These are phyloP conservation scores for Aspergillus sparsus DNA, from an alignment of 495 filamentous ascomycete genomes.

Conservation along the genomic window DNA sequence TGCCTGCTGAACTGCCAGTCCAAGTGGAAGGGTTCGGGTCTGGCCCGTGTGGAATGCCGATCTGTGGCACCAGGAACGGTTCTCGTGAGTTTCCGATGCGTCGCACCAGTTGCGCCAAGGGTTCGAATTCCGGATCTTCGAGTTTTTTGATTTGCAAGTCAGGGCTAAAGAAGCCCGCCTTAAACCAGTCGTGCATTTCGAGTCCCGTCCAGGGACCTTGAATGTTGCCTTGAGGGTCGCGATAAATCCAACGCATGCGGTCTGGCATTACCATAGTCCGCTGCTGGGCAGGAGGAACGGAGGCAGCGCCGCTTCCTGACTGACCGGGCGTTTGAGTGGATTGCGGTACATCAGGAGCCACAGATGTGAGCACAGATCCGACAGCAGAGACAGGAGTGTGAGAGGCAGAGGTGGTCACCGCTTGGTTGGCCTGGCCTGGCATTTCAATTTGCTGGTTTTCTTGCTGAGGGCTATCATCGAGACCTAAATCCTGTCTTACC, in stretches of 20 bases:
- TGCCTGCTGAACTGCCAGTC: slow-evolving; percentile 47
- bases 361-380: slow-evolving; percentile 41
- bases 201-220: slow-evolving; percentile 95
- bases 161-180: slow-evolving; percentile 93
- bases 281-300: slow-evolving; percentile 71
- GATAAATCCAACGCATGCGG: slow-evolving; percentile 97
- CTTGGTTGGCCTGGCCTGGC: slow-evolving; percentile 30
- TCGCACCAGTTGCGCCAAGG: slow-evolving; percentile 89
- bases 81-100: slow-evolving; percentile 97
- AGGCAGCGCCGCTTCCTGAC: slow-evolving; percentile 32
- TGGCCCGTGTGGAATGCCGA: slow-evolving; percentile 85
- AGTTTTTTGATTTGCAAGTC: slow-evolving; percentile 92
- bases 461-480: slow-evolving; percentile 43
- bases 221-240: slow-evolving; percentile 85
- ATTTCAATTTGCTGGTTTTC: slow-evolving; percentile 30
- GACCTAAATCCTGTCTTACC: slow-evolving; percentile 52
- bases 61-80: slow-evolving; percentile 95
- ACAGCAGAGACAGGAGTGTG: slow-evolving; percentile 47
- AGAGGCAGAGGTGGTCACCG: slow-evolving; percentile 40
- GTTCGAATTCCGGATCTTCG: slow-evolving; percentile 92
- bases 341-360: slow-evolving; percentile 35
- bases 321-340: slow-evolving; percentile 36
- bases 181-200: slow-evolving; percentile 99
- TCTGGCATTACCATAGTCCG: slow-evolving; percentile 99
- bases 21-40: slow-evolving; percentile 48